phyloP scores from a whole-genome alignment of 2,329 filamentous ascomycete species.

The Ascochyta pisi region DNA sequence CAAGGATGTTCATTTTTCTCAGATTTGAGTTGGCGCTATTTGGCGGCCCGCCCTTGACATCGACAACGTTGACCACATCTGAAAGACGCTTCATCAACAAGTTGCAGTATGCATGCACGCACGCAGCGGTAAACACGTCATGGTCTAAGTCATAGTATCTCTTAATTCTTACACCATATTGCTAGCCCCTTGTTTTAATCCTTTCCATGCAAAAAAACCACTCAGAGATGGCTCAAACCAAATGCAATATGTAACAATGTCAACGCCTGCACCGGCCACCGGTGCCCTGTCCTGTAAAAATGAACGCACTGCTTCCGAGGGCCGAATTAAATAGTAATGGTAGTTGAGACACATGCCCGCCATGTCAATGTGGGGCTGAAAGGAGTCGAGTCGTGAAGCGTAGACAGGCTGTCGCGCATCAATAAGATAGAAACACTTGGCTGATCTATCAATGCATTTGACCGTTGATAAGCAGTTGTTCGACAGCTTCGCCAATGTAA shows the following conservation, averaged over 20 bases:
- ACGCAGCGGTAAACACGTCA: neutral
- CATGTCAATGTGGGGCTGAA: slow-evolving; percentile 4
- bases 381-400: slow-evolving; percentile 16
- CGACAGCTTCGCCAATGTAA: slow-evolving; percentile 70
- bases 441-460: slow-evolving; percentile 13
- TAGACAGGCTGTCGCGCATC: slow-evolving; percentile 14
- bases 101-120: neutral
- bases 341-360: slow-evolving; percentile 18
- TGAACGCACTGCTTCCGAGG: slow-evolving; percentile 12
- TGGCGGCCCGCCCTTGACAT: neutral
- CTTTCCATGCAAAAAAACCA: slow-evolving; percentile 1
- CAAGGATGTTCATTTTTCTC: neutral
- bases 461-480: slow-evolving; percentile 27
- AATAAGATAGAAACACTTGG: neutral
- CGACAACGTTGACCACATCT: no score
- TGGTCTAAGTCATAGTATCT: slow-evolving; percentile 1
- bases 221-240: neutral
- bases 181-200: slow-evolving; percentile 3
- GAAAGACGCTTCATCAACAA: neutral
- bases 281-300: slow-evolving; percentile 2
- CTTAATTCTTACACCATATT: slow-evolving; percentile 13
- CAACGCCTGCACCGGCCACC: slow-evolving; percentile 11
- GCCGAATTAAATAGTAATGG: slow-evolving; percentile 16
- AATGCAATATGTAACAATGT: slow-evolving; percentile 13
- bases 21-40: neutral